These are phyloP conservation scores for Candida patagonica DNA, from an alignment of 805 yeast species.

Conservation along the genomic window DNA sequence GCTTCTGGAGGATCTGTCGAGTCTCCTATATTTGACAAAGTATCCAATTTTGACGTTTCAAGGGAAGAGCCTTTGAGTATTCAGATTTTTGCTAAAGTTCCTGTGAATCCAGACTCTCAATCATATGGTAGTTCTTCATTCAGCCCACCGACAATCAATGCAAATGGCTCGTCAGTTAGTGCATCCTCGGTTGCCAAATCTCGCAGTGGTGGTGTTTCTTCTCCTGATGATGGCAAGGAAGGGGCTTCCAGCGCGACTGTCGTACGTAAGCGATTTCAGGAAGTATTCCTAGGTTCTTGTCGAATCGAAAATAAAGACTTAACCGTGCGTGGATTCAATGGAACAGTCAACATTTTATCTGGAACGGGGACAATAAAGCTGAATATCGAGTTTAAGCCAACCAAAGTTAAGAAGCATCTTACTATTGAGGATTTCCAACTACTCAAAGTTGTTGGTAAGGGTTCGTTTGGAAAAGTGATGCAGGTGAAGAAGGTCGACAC, in stretches of 20 bases:
- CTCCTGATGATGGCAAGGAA: neutral
- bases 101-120: constrained; percentile 7
- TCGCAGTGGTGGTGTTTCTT: neutral
- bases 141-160: constrained; percentile 6
- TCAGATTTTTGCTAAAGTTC: constrained; percentile 73
- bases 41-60: constrained; percentile 83
- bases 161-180: neutral
- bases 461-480: constrained; percentile 98
- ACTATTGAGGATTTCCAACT: constrained; percentile 88
- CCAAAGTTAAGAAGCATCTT: constrained; percentile 42
- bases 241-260: neutral
- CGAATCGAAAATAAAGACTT: constrained; percentile 37
- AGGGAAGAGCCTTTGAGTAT: constrained; percentile 57
- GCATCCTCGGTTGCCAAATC: neutral
- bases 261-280: constrained; percentile 36
- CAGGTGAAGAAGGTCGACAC: constrained; percentile 96
- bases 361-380: constrained; percentile 34
- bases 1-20: constrained; percentile 76
- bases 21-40: constrained; percentile 77
- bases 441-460: constrained; percentile 93
- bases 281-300: constrained; percentile 66
- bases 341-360: constrained; percentile 17
- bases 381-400: constrained; percentile 62
- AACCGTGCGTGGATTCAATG: constrained; percentile 10
- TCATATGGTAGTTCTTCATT: constrained; percentile 5